Conservation (phyloP, 2,329 filamentous ascomycete species). For the Apiospora koreana region DNA sequence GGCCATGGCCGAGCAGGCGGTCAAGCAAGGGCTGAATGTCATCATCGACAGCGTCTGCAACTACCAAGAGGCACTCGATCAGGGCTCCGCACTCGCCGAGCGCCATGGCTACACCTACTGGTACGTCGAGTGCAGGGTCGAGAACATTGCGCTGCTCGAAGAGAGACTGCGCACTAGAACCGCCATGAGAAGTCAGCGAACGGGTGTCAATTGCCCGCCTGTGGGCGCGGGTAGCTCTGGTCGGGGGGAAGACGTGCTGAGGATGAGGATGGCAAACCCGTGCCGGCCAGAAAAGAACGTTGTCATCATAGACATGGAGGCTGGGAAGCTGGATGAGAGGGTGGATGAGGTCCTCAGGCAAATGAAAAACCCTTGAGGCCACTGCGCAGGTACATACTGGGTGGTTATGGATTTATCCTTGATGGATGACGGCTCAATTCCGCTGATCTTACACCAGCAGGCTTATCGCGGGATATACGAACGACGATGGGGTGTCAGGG, state of each 20-base stretch:
- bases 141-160: conserved; percentile 14
- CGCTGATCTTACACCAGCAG: neutral
- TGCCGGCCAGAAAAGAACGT: neutral
- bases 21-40: conserved; percentile 35
- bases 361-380: neutral
- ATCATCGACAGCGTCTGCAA: conserved; percentile 42
- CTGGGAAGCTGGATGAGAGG: neutral
- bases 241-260: neutral
- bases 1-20: conserved; percentile 34
- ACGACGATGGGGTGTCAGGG: neutral
- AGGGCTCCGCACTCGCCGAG: conserved; percentile 30
- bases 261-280: neutral
- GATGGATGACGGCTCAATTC: neutral
- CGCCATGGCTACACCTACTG: conserved; percentile 19
- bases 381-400: neutral
- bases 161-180: conserved; percentile 10
- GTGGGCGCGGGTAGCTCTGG: neutral
- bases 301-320: neutral
- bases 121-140: conserved; percentile 23
- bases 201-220: conserved; percentile 9
- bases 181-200: conserved; percentile 14
- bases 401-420: neutral
- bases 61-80: conserved; percentile 31
- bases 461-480: neutral
- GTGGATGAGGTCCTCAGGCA: neutral